phyloP scores from a whole-genome alignment of 108 stramenopile species.

The Asterionellopsis glacialis region DNA sequence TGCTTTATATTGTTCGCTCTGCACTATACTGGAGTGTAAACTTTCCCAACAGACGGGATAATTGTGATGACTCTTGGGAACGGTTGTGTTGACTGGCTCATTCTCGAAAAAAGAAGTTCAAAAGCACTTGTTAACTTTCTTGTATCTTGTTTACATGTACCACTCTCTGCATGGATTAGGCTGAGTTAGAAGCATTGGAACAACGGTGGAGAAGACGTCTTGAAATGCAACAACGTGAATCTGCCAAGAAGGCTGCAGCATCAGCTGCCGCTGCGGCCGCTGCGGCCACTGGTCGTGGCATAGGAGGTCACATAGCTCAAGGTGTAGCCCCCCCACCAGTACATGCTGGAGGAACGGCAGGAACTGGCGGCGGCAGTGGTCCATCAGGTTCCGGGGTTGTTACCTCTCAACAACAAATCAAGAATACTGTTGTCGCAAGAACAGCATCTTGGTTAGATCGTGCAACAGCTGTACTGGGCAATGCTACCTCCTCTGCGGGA shows the following conservation, averaged over 20 bases:
- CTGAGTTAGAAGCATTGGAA: slow-evolving; percentile 62
- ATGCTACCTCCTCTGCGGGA: neutral
- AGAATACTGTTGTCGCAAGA: slow-evolving; percentile 36
- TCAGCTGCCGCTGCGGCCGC: slow-evolving; percentile 56
- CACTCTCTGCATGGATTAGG: slow-evolving; percentile 35
- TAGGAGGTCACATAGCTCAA: neutral
- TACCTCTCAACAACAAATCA: neutral
- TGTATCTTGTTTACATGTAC: neutral
- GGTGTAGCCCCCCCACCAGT: neutral
- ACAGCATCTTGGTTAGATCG: slow-evolving; percentile 73
- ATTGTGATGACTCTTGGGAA: too few species aligned
- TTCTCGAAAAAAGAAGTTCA: too few species aligned
- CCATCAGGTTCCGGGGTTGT: neutral
- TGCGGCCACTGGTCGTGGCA: slow-evolving; percentile 4
- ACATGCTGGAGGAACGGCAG: slow-evolving; percentile 22
- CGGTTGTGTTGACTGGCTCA: too few species aligned
- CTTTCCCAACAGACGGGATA: too few species aligned
- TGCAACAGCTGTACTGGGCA: slow-evolving; percentile 47
- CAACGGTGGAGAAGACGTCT: slow-evolving; percentile 64
- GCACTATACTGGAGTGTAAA: too few species aligned
- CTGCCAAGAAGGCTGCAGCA: slow-evolving; percentile 62
- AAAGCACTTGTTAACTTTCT: neutral
- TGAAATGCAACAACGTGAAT: slow-evolving; percentile 72
- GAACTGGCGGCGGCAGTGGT: neutral
- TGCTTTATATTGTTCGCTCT: too few species aligned